Percentiles rank a stretch among this genome's conserved stretches.
Conservation (phyloP, 139 green algal genomes). For the Chlorella sp. region DNA sequence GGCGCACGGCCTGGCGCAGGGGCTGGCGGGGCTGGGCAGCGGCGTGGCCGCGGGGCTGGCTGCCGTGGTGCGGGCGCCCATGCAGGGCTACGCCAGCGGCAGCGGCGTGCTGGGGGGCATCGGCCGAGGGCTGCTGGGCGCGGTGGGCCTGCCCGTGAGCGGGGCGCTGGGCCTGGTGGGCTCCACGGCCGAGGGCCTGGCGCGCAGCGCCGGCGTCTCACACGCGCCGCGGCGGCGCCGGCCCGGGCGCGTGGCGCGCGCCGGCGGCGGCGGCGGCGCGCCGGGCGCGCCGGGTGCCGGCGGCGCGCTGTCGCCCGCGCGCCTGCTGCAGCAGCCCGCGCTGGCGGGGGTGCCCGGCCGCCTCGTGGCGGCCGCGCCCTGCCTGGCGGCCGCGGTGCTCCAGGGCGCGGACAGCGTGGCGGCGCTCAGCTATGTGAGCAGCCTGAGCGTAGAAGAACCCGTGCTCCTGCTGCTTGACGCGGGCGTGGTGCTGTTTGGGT, state of each 20-base stretch:
- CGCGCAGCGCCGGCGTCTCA: slow-evolving; percentile 32
- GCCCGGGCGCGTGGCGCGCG: too few species aligned
- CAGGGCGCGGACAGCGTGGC: slow-evolving; percentile 10
- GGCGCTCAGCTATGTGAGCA: not conserved
- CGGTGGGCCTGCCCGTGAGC: slow-evolving; percentile 48
- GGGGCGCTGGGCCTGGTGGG: slow-evolving; percentile 55
- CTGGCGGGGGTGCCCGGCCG: slow-evolving; percentile 1
- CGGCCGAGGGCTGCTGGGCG: slow-evolving; percentile 46
- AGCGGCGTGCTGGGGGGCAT: slow-evolving; percentile 28
- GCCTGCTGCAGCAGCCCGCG: slow-evolving; percentile 6
- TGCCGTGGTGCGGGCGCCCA: slow-evolving; percentile 11
- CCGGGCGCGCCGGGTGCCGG: not conserved
- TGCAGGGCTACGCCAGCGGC: slow-evolving; percentile 30
- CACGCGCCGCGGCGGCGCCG: too few species aligned
- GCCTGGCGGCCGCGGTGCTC: slow-evolving; percentile 8
- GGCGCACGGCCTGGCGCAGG: slow-evolving; percentile 10
- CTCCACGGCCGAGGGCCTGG: slow-evolving; percentile 26
- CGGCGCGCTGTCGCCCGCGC: not conserved
- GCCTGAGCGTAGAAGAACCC: not conserved
- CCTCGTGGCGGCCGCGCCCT: not conserved
- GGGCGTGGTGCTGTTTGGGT: slow-evolving; percentile 13
- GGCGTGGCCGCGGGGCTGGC: slow-evolving; percentile 18
- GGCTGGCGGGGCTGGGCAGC: slow-evolving; percentile 11
- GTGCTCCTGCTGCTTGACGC: slow-evolving; percentile 3
- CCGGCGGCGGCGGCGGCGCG: not conserved